These are phyloP conservation scores for Tricholomella constricta DNA, from an alignment of 768 basidiomycete species.

Conservation along the genomic window DNA sequence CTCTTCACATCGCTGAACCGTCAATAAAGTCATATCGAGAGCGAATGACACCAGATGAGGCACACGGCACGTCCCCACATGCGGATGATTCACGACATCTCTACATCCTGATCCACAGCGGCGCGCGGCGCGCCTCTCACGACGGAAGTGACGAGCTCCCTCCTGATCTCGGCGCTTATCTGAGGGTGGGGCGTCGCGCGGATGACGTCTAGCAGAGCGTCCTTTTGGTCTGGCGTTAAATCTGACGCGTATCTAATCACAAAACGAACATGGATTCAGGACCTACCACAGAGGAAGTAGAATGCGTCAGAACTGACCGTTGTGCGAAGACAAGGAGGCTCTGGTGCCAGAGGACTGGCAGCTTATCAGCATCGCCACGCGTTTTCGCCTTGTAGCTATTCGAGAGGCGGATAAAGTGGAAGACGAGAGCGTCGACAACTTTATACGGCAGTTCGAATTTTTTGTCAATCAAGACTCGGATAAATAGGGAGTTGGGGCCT, in stretches of 20 bases:
- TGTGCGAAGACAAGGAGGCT: conserved; percentile 93
- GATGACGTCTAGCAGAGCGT: conserved; percentile 92
- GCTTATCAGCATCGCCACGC: conserved; percentile 70
- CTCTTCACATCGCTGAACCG: no score
- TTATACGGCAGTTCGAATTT: conserved; percentile 98
- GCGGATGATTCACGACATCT: conserved; percentile 50
- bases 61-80: background rate
- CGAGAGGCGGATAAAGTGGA: conserved; percentile 96
- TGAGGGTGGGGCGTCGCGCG: conserved; percentile 84
- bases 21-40: no score
- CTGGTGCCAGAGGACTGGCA: conserved; percentile 99
- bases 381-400: conserved; percentile 81
- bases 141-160: conserved; percentile 88
- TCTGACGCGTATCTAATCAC: conserved; percentile 84
- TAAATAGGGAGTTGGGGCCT: conserved; percentile 95
- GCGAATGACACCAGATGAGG: background rate
- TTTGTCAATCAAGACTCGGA: conserved; percentile 95
- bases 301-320: conserved; percentile 50
- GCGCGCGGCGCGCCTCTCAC: conserved; percentile 78
- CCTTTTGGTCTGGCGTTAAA: conserved; percentile 95
- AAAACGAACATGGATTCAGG: no score
- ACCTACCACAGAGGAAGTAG: background rate
- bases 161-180: conserved; percentile 86
- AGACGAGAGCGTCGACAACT: conserved; percentile 94
- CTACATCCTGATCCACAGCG: conserved; percentile 64